Evolutionary conservation across 805 yeast genomes (phyloP), one percentile per base, ranked within the genome.

Genomic region (Lipomyces yamadae): DNA sequence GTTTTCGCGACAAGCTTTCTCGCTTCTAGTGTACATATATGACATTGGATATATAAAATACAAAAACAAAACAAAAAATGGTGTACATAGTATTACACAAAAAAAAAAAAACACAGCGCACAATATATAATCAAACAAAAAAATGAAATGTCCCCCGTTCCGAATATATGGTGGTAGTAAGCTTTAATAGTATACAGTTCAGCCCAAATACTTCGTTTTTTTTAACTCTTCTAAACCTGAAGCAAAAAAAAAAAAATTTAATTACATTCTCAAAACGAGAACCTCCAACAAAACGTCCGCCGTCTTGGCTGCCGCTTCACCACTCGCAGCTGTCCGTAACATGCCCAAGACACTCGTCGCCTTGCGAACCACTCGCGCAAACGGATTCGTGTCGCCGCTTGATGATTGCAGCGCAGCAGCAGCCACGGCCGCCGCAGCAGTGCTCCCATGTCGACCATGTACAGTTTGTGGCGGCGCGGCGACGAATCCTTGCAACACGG

Each of bases 311-410:
- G 24, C 58, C 5, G 56, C 61, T 18, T 57, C 68, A 3, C 62
- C 62, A 13, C 62, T 59, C 18, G 48, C 58, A 24, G 52, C 18
- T 32, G 18, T 11, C 55, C 68, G 29, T 45, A 64, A 29, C 59
- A 45, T 32, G 10, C 56, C 18, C 37, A 63, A 63, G n/a, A 60
- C 65, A 64, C 55, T 57, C 2, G 64, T 50, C 10, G 70, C 66
- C 37, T 67, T 67, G 32, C 65, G 55, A 45, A 67, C 66, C 2
- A 67, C 66, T 18, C 70, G 29, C 29, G 62, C 68, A 61, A 67
- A 67, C 37, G 70, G 70, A 57, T 67, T 67, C 11, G 48, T 35
- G 11, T 42, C 53, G 29, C 35, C 61, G 29, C 29, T 60, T n/a
- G 34, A 18, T 11, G 29, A 13, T 18, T 56, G 37, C 45, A 62